phyloP scores from a whole-genome alignment of 768 basidiomycete genomes.

The Phanerodontia chrysosporium region DNA sequence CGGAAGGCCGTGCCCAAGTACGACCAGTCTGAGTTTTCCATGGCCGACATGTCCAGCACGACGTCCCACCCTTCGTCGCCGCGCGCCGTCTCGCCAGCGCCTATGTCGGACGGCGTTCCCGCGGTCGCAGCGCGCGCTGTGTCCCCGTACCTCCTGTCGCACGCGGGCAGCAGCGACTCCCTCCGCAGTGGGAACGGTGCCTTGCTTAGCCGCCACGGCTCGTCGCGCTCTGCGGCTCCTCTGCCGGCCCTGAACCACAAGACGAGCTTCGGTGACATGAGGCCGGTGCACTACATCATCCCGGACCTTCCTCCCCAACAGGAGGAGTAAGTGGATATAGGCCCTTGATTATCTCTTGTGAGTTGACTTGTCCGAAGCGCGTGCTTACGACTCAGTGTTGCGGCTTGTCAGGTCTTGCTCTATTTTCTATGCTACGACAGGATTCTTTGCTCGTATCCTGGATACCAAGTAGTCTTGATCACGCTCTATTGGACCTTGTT shows the following conservation, averaged over 20 bases:
- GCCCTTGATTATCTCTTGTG: not conserved
- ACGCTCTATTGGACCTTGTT: not conserved
- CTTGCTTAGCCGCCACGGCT: conserved; percentile 13
- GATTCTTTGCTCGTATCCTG: too few relatives aligned
- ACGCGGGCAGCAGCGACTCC: not conserved
- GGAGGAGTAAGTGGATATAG: not conserved
- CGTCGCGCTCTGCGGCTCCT: not conserved
- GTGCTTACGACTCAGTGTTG: too few relatives aligned
- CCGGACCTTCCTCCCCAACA: conserved; percentile 21
- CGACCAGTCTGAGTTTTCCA: conserved; percentile 12
- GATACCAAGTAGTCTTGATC: not conserved
- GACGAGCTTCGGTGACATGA: conserved; percentile 23
- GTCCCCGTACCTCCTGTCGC: not conserved
- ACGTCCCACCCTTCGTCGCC: not conserved
- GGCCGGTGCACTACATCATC: conserved; percentile 24
- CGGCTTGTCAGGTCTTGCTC: too few relatives aligned
- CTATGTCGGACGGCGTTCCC: not conserved
- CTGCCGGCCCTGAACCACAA: conserved; percentile 20
- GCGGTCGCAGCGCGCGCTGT: not conserved
- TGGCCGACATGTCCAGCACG: not conserved
- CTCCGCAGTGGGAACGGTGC: not conserved
- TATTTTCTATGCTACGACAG: too few relatives aligned
- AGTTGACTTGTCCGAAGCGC: not conserved
- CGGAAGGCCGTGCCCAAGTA: conserved; percentile 18
- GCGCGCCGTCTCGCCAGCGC: not conserved